Conservation (phyloP, 352 stramenopile genomes). For the Pythium insidiosum region DNA sequence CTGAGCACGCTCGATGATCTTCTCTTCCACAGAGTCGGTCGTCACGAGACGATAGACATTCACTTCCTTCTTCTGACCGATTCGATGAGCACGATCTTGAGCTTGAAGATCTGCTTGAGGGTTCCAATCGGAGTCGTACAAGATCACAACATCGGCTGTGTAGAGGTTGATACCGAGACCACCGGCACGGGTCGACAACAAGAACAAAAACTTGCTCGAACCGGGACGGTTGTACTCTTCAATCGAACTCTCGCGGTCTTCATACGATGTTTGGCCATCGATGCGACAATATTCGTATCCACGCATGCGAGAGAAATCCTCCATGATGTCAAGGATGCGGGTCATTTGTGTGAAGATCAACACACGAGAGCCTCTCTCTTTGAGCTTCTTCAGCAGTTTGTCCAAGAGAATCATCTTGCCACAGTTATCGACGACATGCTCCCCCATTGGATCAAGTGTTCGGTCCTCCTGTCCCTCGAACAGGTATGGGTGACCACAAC, state of each 20-base stretch:
- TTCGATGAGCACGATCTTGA: constrained; percentile 95
- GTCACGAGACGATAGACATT: constrained; percentile 95
- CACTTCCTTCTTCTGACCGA: constrained; percentile 98
- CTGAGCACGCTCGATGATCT: constrained; percentile 96
- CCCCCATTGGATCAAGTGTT: constrained; percentile 90
- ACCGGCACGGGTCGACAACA: constrained; percentile 96
- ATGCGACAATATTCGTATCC: constrained; percentile 86
- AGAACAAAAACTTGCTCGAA: constrained; percentile 96
- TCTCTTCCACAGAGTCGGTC: constrained; percentile 97
- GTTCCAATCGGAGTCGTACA: constrained; percentile 99
- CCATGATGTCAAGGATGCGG: constrained; percentile 90
- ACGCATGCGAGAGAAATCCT: constrained; percentile 95
- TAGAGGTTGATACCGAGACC: constrained; percentile 99
- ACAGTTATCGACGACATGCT: constrained; percentile 96
- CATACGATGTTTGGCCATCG: constrained; percentile 83
- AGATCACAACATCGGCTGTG: constrained; percentile 98
- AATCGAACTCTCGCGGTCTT: constrained; percentile 79
- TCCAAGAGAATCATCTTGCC: constrained; percentile 97
- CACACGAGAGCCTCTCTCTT: constrained; percentile 82
- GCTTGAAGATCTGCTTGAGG: constrained; percentile 95
- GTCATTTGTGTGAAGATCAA: constrained; percentile 95
- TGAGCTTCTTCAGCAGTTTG: constrained; percentile 87
- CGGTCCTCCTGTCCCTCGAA: constrained; percentile 95
- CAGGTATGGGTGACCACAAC: constrained; percentile 89
- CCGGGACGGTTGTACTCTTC: constrained; percentile 95